These are phyloP conservation scores for Thuja plicata DNA, from an alignment of 83 land plant genomes.

Conservation along the genomic window DNA sequence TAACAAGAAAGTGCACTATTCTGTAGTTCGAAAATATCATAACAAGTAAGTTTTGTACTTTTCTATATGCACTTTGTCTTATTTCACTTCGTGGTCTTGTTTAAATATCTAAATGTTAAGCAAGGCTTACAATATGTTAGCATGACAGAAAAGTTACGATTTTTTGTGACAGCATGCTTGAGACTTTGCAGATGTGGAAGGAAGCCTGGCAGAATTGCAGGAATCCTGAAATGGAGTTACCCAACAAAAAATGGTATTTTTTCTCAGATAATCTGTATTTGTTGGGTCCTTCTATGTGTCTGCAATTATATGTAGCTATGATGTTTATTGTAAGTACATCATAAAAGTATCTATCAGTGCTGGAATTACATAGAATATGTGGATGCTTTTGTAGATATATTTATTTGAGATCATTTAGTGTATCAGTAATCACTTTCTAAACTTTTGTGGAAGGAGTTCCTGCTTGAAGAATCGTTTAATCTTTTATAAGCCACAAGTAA, in stretches of 20 bases:
- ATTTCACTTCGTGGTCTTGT: background rate
- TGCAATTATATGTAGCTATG: background rate
- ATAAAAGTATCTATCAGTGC: background rate
- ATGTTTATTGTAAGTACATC: background rate
- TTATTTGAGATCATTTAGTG: background rate
- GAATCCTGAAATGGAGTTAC: constrained; percentile 42
- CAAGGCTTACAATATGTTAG: background rate
- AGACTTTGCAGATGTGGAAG: constrained; percentile 40
- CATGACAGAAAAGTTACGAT: background rate
- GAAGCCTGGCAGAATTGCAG: constrained; percentile 35
- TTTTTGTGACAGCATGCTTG: constrained; percentile 40
- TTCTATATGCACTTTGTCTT: background rate
- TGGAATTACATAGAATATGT: background rate
- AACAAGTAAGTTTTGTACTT: constrained; percentile 32
- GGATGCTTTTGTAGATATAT: background rate
- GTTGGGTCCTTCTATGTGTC: background rate
- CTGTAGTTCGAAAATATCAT: constrained; percentile 51
- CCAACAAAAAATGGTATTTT: constrained; percentile 33
- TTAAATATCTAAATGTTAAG: background rate
- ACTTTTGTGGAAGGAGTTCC: too few relatives aligned
- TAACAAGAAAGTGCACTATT: constrained; percentile 42
- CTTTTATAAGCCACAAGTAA: too few relatives aligned
- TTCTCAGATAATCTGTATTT: background rate
- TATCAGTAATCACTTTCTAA: background rate
- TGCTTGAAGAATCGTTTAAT: too few relatives aligned